Conservation (phyloP, 2,329 filamentous ascomycete genomes). For the Xylaria multiplex region DNA sequence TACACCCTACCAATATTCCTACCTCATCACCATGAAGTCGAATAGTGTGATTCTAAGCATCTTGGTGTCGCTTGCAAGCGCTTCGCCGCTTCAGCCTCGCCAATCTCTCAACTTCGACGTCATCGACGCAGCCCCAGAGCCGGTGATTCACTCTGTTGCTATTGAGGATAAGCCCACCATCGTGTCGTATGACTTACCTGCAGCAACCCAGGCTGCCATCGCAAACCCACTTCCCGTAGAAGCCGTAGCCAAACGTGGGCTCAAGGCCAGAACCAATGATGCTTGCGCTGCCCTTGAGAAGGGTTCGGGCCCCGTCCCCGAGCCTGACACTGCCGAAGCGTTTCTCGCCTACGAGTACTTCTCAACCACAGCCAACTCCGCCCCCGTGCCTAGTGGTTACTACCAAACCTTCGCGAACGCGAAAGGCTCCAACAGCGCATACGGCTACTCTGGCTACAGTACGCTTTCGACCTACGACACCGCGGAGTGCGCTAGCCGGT, state of each 20-base stretch:
- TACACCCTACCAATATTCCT: neutral
- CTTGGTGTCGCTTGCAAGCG: conserved; percentile 34
- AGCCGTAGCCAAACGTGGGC: conserved; percentile 24
- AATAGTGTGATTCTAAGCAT: conserved; percentile 33
- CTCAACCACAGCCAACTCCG: conserved; percentile 36
- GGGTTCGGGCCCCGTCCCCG: conserved; percentile 47
- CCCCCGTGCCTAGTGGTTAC: conserved; percentile 49
- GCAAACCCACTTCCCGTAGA: conserved; percentile 39
- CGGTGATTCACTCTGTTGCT: conserved; percentile 45
- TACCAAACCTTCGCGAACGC: conserved; percentile 47
- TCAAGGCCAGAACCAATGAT: conserved; percentile 32
- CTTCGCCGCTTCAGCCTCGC: conserved; percentile 42
- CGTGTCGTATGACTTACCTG: conserved; percentile 45
- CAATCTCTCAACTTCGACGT: conserved; percentile 51
- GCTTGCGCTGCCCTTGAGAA: conserved; percentile 39
- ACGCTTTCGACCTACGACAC: conserved; percentile 42
- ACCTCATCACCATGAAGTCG: conserved; percentile 36
- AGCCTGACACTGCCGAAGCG: conserved; percentile 48
- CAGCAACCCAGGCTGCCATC: conserved; percentile 43
- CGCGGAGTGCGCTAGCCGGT: conserved; percentile 40
- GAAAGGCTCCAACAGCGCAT: conserved; percentile 47
- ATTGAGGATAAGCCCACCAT: conserved; percentile 44
- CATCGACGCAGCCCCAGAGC: conserved; percentile 49
- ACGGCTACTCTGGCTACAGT: conserved; percentile 46
- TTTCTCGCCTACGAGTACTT: conserved; percentile 46